Base-by-base conservation (phyloP, 2,329 filamentous ascomycete genomes). In the Ceratocystis destructans region DNA sequence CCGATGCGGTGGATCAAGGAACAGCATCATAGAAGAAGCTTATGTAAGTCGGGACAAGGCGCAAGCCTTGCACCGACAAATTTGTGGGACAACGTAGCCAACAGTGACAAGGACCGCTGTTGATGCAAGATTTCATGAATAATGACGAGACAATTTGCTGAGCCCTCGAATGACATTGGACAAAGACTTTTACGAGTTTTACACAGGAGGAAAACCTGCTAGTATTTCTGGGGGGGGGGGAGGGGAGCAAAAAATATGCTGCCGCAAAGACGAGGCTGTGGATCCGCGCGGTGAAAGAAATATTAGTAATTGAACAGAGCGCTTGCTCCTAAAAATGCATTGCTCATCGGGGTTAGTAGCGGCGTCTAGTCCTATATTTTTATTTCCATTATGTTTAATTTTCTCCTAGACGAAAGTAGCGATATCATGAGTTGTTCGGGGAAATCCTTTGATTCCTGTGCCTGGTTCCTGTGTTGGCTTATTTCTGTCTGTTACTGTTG, bases 201-300 rank as follows among this genome's bases (percentile, higher is more conserved):
- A 17, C 12, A 7, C 4, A 33, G 22, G 10, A 31, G 28, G 15
- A 57, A 8, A 41, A 8, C 37, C 10, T 28, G 10, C 28, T n/a
- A 48, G 17, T 48, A 25, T 44, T 20, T 22, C 6, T 25, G 10
- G 17, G n/a, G 15, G 41, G 3, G 4, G 28, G 22, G 22, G 22
- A 1, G 22, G 22, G 22, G 22, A 22, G 1, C 15, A 63, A 63
- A 44, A 45, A 50, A 63, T 31, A n/a, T 48, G 46, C 48, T 46
- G 61, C 25, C 10, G 61, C 6, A 15, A 48, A 25, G 6, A 48
- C 15, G 3, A 6, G 33, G 3, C 17, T 12, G n/a, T 1, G n/a
- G 28, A n/a, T 63, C 20, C 45, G 31, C 61, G 28, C 50, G 8
- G 50, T 22, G 61, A 63, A 63, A 46, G 44, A 63, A 31, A 50